Conservation (phyloP, 139 green algal genomes). For the Chlorella sorokiniana region DNA sequence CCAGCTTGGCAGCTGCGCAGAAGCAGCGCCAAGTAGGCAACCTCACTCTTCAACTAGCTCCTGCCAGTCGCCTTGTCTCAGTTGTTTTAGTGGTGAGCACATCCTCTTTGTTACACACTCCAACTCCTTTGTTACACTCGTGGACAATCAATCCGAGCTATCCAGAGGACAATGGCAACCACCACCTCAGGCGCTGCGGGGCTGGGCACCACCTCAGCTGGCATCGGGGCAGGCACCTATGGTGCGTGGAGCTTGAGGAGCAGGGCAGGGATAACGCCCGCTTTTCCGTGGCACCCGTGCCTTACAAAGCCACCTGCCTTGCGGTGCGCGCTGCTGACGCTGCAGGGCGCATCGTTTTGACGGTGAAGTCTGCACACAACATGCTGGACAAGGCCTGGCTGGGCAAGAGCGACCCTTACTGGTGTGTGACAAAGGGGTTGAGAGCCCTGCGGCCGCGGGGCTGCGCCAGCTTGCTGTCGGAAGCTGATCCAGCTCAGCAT, state of each 20-base stretch:
- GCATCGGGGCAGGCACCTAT: conserved; percentile 10
- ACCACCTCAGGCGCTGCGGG: background rate
- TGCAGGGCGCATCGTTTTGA: conserved; percentile 28
- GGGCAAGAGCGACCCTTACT: conserved; percentile 45
- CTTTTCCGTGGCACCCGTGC: no score
- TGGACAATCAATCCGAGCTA: background rate
- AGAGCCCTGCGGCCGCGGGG: no score
- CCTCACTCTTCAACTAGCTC: no score
- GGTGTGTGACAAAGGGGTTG: no score
- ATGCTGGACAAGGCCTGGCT: conserved; percentile 45
- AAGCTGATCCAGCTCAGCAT: no score
- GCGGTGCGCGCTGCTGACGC: background rate
- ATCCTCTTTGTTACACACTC: background rate
- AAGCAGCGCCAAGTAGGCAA: no score
- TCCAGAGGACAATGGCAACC: background rate
- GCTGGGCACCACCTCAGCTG: conserved; percentile 1
- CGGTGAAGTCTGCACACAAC: conserved; percentile 38
- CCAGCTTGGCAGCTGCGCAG: background rate
- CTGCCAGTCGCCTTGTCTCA: no score
- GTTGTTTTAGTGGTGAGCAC: background rate
- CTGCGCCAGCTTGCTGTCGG: background rate
- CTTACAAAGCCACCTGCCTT: background rate
- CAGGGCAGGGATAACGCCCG: no score
- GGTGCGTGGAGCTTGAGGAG: background rate
- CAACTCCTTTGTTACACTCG: background rate